Conservation (phyloP, 768 basidiomycete genomes). For the Lyophyllum atratum region DNA sequence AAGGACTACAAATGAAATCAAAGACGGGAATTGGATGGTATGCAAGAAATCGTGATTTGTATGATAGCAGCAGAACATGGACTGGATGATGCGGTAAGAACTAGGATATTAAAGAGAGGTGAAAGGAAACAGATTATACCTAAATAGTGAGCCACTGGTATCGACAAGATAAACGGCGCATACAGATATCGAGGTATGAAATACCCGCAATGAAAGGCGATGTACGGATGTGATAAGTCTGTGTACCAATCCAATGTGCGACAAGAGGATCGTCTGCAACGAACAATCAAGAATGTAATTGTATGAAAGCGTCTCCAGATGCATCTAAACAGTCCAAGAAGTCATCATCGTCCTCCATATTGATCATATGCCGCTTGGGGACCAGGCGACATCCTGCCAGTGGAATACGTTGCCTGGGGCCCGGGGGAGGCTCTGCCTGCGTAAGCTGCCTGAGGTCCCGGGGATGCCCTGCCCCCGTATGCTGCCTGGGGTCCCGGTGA, state of each 20-base stretch:
- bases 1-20: neutral
- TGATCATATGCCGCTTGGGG: constrained; percentile 43
- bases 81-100: constrained; percentile 2
- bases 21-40: neutral
- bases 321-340: constrained; percentile 2
- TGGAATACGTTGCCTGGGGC: constrained; percentile 43
- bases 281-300: neutral
- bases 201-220: constrained; percentile 8
- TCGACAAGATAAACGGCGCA: constrained; percentile 4
- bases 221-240: constrained; percentile 9
- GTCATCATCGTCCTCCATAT: constrained; percentile 14
- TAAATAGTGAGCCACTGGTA: constrained; percentile 2
- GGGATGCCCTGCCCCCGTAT: constrained; percentile 39
- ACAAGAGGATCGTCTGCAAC: constrained; percentile 6
- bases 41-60: neutral
- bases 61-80: constrained; percentile 6
- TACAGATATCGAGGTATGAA: constrained; percentile 2
- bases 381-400: constrained; percentile 39
- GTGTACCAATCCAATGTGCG: constrained; percentile 12
- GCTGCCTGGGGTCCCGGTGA: constrained; percentile 51
- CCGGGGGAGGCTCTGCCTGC: constrained; percentile 39
- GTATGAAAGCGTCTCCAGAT: constrained; percentile 4
- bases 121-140: neutral
- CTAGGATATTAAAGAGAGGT: constrained; percentile 9
- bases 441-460: constrained; percentile 35